These are phyloP conservation scores for Candida fluviatilis DNA, from an alignment of 805 yeast species.

Conservation along the genomic window DNA sequence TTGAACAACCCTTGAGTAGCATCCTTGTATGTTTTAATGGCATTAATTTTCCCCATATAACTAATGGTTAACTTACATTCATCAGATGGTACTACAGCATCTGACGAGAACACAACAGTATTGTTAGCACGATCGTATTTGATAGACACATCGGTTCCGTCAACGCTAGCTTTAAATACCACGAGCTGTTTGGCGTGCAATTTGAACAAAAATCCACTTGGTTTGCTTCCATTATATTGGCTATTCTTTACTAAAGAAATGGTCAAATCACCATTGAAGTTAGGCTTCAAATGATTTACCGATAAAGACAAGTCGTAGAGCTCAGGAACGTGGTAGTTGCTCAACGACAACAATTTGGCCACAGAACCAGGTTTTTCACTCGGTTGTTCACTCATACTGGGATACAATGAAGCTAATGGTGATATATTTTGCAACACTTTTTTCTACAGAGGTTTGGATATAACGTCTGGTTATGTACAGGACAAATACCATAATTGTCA, in stretches of 20 bases:
- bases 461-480: too few relatives aligned
- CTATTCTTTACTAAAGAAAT: slow-evolving; percentile 27
- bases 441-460: too few relatives aligned
- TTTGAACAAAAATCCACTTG: slow-evolving; percentile 15
- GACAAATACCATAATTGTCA: too few relatives aligned
- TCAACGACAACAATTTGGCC: slow-evolving; percentile 4
- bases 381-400: background rate
- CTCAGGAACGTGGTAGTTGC: slow-evolving; percentile 26
- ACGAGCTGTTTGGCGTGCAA: slow-evolving; percentile 41
- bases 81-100: background rate
- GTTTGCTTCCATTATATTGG: slow-evolving; percentile 8
- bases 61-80: slow-evolving; percentile 15
- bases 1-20: slow-evolving; percentile 63
- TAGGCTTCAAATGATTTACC: slow-evolving; percentile 42
- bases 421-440: background rate
- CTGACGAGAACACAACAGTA: slow-evolving; percentile 23
- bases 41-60: slow-evolving; percentile 50
- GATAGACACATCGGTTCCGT: slow-evolving; percentile 21
- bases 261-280: slow-evolving; percentile 41
- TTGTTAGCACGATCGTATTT: slow-evolving; percentile 39
- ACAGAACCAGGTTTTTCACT: background rate
- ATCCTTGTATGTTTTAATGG: slow-evolving; percentile 51
- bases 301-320: slow-evolving; percentile 34
- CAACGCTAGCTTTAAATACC: slow-evolving; percentile 29
- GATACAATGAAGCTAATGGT: background rate